phyloP scores from a whole-genome alignment of 2,329 filamentous ascomycete species.

The Alternaria conjuncta region DNA sequence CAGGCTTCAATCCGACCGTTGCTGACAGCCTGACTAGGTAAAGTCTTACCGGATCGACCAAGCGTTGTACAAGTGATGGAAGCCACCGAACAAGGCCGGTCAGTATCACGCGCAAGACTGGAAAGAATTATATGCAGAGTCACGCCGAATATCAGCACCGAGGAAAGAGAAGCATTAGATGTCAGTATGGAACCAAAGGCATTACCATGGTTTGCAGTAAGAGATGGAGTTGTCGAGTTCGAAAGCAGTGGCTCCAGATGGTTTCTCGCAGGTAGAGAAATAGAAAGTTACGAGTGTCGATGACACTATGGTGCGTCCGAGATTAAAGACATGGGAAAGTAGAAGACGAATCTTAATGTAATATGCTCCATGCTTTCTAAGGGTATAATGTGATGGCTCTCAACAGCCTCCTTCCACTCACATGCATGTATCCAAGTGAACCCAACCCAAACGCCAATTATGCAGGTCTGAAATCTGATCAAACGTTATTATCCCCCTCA shows the following conservation, averaged over 20 bases:
- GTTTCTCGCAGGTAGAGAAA: constrained; percentile 42
- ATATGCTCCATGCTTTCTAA: constrained; percentile 6
- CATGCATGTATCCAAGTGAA: constrained; percentile 14
- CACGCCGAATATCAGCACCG: constrained; percentile 14
- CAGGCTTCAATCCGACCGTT: neutral
- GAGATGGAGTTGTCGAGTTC: constrained; percentile 43
- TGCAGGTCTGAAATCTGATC: constrained; percentile 31
- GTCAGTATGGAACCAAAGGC: constrained; percentile 9
- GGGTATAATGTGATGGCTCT: constrained; percentile 24
- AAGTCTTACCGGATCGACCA: constrained; percentile 16
- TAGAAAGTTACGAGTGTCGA: constrained; percentile 47
- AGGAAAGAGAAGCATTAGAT: constrained; percentile 19
- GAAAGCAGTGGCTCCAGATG: constrained; percentile 30
- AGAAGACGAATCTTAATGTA: neutral
- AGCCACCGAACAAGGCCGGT: constrained; percentile 16
- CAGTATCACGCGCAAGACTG: constrained; percentile 22
- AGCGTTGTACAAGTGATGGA: constrained; percentile 22
- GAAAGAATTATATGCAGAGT: constrained; percentile 26
- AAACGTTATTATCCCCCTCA: constrained; percentile 46
- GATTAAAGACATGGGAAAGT: neutral
- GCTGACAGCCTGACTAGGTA: constrained; percentile 8
- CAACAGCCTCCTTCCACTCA: constrained; percentile 2
- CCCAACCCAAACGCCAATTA: constrained; percentile 34
- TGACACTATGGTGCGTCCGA: constrained; percentile 8
- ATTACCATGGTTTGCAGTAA: constrained; percentile 36